Percentiles rank a stretch among this genome's conserved stretches.
phyloP scores from a whole-genome alignment of 768 basidiomycete genomes.

The Hygrophorus russula region DNA sequence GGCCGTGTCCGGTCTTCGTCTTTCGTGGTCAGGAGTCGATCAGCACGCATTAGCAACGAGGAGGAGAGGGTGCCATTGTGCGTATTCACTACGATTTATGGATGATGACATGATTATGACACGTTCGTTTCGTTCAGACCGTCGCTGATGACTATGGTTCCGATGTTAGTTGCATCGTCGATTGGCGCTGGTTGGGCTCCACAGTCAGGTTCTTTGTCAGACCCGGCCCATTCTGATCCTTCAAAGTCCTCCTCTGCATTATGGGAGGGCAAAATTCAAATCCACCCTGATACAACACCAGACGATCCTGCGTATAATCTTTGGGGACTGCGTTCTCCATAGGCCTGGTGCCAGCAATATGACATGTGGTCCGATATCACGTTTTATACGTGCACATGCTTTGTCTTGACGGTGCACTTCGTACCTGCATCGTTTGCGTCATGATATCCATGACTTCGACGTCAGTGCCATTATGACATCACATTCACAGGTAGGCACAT shows the following conservation, averaged over 20 bases:
- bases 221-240: conserved; percentile 69
- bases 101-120: conserved; percentile 3
- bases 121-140: conserved; percentile 13
- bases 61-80: conserved; percentile 39
- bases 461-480: too few species aligned
- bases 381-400: too few species aligned
- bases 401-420: too few species aligned
- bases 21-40: conserved; percentile 74
- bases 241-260: conserved; percentile 73
- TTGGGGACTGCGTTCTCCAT: conserved; percentile 13
- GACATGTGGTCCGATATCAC: not conserved
- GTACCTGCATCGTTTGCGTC: too few species aligned
- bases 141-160: conserved; percentile 39
- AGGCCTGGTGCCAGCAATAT: not conserved
- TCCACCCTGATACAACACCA: conserved; percentile 74
- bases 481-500: too few species aligned
- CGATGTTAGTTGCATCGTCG: conserved; percentile 37
- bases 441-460: too few species aligned
- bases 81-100: conserved; percentile 8
- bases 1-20: conserved; percentile 81
- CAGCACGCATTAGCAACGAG: conserved; percentile 40
- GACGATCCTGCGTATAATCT: conserved; percentile 44
- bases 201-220: conserved; percentile 45
- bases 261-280: conserved; percentile 76
- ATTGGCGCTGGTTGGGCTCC: conserved; percentile 50